A percentile compares a stretch with the other conserved stretches of the same genome.
Conservation (phyloP, 106 monocot genomes). For the Allium sativum region DNA sequence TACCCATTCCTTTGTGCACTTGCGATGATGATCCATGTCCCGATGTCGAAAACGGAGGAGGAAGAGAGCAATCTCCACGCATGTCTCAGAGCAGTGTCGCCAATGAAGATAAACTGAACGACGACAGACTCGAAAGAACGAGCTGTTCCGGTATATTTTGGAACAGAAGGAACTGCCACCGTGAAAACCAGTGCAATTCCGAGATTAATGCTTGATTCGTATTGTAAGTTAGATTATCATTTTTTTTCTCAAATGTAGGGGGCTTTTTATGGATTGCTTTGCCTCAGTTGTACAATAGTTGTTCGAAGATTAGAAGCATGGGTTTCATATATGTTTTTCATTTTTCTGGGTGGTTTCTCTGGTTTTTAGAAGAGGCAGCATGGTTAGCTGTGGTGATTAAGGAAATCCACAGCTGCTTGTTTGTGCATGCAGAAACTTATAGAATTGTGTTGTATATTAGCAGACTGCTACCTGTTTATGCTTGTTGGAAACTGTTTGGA, state of each 20-base stretch:
- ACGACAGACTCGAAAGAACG: constrained; percentile 38
- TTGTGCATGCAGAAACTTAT: too few species aligned
- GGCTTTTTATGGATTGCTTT: not conserved
- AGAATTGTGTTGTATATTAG: too few species aligned
- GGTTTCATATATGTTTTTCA: not conserved
- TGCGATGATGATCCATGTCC: constrained; percentile 37
- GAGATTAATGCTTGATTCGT: constrained; percentile 64
- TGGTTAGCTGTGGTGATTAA: not conserved
- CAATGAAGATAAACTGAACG: constrained; percentile 34
- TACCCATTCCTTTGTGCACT: constrained; percentile 26
- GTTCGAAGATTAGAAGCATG: not conserved
- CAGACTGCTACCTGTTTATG: too few species aligned
- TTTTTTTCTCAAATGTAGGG: not conserved
- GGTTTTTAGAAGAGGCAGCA: not conserved
- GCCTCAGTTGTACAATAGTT: not conserved
- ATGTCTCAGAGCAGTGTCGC: constrained; percentile 14
- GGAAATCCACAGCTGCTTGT: not conserved
- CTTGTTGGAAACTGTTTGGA: too few species aligned
- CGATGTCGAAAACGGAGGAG: constrained; percentile 22
- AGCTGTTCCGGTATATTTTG: constrained; percentile 77
- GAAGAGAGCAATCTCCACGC: constrained; percentile 30
- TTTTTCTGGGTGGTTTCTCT: not conserved
- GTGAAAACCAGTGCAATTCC: constrained; percentile 85
- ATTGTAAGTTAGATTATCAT: not conserved
- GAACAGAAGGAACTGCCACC: constrained; percentile 75